Evolutionary conservation across 2,329 filamentous ascomycete species (phyloP).

Genomic region (Trichoderma arundinaceum): DNA sequence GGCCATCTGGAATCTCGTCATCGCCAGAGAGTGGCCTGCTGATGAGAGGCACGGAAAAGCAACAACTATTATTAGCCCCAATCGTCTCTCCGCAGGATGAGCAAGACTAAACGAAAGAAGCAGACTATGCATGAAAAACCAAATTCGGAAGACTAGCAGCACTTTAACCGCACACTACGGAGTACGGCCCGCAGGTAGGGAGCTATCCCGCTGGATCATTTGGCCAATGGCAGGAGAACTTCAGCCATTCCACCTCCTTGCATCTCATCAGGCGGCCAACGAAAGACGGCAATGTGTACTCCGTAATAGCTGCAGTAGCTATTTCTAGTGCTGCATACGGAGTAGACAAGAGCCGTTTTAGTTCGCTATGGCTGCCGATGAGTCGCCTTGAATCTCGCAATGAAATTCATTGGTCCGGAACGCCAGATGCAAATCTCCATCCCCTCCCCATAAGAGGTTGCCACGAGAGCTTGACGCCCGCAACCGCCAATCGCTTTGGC

Average conservation of each 20-base stretch:
- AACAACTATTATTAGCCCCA: constrained; percentile 21
- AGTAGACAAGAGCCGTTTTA: constrained; percentile 11
- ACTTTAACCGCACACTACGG: constrained; percentile 28
- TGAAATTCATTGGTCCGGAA: neutral
- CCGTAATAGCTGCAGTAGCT: constrained; percentile 14
- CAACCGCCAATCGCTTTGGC: constrained; percentile 16
- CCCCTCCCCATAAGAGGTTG: constrained; percentile 11
- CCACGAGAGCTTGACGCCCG: constrained; percentile 20
- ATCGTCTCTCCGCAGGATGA: constrained; percentile 19
- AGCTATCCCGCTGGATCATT: constrained; percentile 1
- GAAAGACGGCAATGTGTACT: constrained; percentile 17
- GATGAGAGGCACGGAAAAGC: neutral
- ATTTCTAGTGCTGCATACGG: constrained; percentile 6
- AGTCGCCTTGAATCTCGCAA: constrained; percentile 10
- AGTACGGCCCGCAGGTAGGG: constrained; percentile 21
- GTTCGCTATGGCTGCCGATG: constrained; percentile 11
- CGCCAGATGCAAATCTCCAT: neutral
- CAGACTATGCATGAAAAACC: constrained; percentile 23
- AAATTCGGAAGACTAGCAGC: constrained; percentile 19
- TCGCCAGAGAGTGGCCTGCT: constrained; percentile 4
- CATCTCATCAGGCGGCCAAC: constrained; percentile 16
- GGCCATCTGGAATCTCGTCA: neutral
- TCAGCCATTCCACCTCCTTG: constrained; percentile 2
- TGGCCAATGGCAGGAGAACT: constrained; percentile 9
- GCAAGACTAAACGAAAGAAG: constrained; percentile 22